A percentile compares a stretch with the other conserved stretches of the same genome.
These are phyloP conservation scores for Lolium perenne DNA, from an alignment of 176 grass and related monocot genomes.

Conservation along the genomic window DNA sequence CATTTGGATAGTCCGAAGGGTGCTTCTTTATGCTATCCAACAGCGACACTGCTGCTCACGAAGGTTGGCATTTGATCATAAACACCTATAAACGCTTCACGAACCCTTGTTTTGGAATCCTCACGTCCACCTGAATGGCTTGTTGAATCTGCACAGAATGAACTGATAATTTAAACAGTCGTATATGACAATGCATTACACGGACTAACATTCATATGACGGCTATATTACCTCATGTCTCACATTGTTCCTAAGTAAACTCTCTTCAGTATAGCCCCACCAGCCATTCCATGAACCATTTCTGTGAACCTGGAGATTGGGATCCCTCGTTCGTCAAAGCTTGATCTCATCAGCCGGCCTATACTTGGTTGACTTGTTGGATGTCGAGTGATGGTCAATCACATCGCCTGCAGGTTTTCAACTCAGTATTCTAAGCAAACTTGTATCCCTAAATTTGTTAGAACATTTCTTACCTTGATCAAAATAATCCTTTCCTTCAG, in stretches of 20 bases:
- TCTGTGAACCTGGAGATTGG: slow-evolving; percentile 77
- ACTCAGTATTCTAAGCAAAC: slow-evolving; percentile 18
- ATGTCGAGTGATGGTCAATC: slow-evolving; percentile 91
- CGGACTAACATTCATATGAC: not conserved
- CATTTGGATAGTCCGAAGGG: slow-evolving; percentile 63
- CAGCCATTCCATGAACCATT: slow-evolving; percentile 83
- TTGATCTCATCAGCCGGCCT: slow-evolving; percentile 79
- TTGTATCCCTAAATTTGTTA: not conserved
- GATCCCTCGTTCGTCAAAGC: slow-evolving; percentile 80
- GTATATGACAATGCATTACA: not conserved
- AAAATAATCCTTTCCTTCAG: slow-evolving; percentile 46
- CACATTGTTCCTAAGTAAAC: slow-evolving; percentile 49
- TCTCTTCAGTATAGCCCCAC: slow-evolving; percentile 76
- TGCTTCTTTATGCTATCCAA: slow-evolving; percentile 70
- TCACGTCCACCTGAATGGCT: slow-evolving; percentile 88
- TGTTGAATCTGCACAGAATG: slow-evolving; percentile 62
- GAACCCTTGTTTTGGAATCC: slow-evolving; percentile 59
- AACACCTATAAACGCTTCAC: slow-evolving; percentile 78
- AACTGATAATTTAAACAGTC: not conserved
- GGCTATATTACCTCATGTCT: too few species aligned
- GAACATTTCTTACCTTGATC: slow-evolving; percentile 61
- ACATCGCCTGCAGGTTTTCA: slow-evolving; percentile 58
- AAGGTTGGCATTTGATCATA: slow-evolving; percentile 50
- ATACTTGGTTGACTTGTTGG: too few species aligned
- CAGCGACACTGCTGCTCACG: slow-evolving; percentile 66